Evolutionary conservation across 1,139 yeast genomes (phyloP).

Genomic region (Suhomyces ambrosiae): DNA sequence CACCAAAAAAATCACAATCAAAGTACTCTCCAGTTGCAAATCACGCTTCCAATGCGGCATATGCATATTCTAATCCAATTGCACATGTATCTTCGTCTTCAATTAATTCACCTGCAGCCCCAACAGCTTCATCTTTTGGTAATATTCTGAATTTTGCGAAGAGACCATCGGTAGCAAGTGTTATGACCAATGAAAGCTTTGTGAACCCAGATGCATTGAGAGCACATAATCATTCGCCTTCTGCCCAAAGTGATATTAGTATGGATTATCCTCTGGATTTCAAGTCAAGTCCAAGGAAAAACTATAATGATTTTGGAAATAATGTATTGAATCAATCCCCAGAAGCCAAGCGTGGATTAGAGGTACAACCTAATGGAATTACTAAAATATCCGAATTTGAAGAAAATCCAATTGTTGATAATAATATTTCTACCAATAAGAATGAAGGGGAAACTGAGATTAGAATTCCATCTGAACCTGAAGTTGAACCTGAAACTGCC

Average conservation of each 20-base stretch:
- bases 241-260: constrained; percentile 37
- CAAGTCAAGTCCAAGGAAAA: constrained; percentile 23
- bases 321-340: constrained; percentile 10
- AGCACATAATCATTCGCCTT: constrained; percentile 29
- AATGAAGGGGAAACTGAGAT: constrained; percentile 19
- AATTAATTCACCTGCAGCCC: constrained; percentile 12
- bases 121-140: constrained; percentile 16
- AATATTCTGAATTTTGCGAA: constrained; percentile 16
- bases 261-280: constrained; percentile 35
- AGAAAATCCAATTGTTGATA: constrained; percentile 3
- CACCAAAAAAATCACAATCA: constrained; percentile 17
- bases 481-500: neutral
- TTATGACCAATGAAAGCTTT: constrained; percentile 27
- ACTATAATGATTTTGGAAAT: constrained; percentile 5
- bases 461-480: too few species aligned
- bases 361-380: neutral
- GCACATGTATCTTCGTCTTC: constrained; percentile 21
- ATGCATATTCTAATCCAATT: constrained; percentile 14
- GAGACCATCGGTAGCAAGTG: constrained; percentile 29
- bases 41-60: constrained; percentile 10
- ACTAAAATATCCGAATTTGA: neutral
- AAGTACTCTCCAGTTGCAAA: constrained; percentile 19
- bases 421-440: constrained; percentile 9
- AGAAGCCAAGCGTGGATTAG: neutral
- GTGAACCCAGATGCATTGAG: constrained; percentile 20